Base-by-base conservation (phyloP, 306 rosid genomes). In the Trifolium fragiferum region DNA sequence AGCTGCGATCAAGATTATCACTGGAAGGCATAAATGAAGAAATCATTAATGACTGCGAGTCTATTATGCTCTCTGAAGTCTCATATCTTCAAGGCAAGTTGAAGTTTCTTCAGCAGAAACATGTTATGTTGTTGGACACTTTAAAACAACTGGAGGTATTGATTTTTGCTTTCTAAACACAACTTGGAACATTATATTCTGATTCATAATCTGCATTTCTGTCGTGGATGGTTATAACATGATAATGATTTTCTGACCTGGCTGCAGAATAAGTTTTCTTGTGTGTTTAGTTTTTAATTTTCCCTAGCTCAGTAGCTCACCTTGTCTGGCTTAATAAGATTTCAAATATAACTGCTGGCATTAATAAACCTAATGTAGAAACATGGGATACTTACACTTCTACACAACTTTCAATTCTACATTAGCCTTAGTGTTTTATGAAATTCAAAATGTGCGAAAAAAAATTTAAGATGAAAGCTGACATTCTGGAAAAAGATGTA, bases 71-170 rank as follows among this genome's bases (percentile, higher is more conserved):
- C 66, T 83, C 87, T 25, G 99, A 94, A 83, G 83, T 88, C 78
- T 94, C 96, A 51, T 89, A 87, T 87, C 86, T 94, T 76, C 91
- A 90, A 78, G 88, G 83, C 74, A 86, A 77, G 79, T 84, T 94
- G 83, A 94, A 84, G 81, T 59, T 86, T 82, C 96, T 94, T 86
- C 97, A 82, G 65, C 86, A 83, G 66, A 94, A 92, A 76, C 97
- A 94, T 82, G 77, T 87, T 62, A 66, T 87, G 75, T 81, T 94
- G 89, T 84, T 94, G 53, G 96, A 87, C 77, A 90, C 92, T 33
- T 84, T 94, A 79, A 88, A 96, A 74, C 96, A 80, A 76, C 82
- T 94, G 74, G 99, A 94, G 99, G 99, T 94, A 89, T 74, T 30
- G 12, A 46, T 68, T 50, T 68, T 23, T 57, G 53, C 72, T 75